A percentile compares a stretch with the other conserved stretches of the same genome.
Evolutionary conservation across 2,329 filamentous ascomycete genomes (phyloP).

Genomic region (Fusarium sulawesiense): DNA sequence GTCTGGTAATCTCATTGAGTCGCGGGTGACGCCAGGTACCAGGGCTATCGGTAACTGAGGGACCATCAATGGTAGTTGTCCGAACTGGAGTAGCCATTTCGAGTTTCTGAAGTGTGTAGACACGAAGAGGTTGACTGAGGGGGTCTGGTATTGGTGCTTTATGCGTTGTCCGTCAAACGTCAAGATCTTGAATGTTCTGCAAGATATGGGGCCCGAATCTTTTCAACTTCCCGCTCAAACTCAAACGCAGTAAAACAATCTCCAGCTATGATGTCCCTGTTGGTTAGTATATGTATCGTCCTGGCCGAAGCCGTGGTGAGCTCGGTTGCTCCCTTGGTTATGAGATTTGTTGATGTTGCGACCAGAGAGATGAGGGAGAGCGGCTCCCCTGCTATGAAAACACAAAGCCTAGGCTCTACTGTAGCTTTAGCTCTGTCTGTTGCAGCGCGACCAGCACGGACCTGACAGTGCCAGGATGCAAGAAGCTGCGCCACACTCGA

Average conservation of each 20-base stretch:
- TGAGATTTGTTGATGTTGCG: conserved; percentile 50
- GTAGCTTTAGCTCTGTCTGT: conserved; percentile 37
- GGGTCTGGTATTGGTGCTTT: neutral
- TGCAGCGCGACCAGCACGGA: conserved; percentile 40
- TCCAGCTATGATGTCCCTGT: conserved; percentile 14
- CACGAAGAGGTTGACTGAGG: neutral
- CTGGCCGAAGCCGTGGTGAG: conserved; percentile 50
- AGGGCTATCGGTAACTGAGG: conserved; percentile 64
- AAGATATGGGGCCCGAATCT: conserved; percentile 1
- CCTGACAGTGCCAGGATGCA: conserved; percentile 7
- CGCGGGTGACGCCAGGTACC: conserved; percentile 93
- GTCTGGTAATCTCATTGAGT: conserved; percentile 84
- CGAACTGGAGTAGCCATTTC: conserved; percentile 49
- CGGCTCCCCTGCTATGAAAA: conserved; percentile 40
- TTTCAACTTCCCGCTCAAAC: neutral
- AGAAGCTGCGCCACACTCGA: conserved; percentile 18
- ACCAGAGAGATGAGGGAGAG: conserved; percentile 32
- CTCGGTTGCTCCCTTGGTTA: conserved; percentile 46
- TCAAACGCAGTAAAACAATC: neutral
- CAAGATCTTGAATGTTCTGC: conserved; percentile 8
- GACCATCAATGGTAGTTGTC: conserved; percentile 57
- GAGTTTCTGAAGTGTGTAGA: neutral
- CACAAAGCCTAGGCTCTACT: conserved; percentile 9
- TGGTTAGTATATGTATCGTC: conserved; percentile 49
- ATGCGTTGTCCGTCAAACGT: conserved; percentile 10